These are phyloP conservation scores for Fusarium sublunatum DNA, from an alignment of 2,329 filamentous ascomycete species.

Conservation along the genomic window DNA sequence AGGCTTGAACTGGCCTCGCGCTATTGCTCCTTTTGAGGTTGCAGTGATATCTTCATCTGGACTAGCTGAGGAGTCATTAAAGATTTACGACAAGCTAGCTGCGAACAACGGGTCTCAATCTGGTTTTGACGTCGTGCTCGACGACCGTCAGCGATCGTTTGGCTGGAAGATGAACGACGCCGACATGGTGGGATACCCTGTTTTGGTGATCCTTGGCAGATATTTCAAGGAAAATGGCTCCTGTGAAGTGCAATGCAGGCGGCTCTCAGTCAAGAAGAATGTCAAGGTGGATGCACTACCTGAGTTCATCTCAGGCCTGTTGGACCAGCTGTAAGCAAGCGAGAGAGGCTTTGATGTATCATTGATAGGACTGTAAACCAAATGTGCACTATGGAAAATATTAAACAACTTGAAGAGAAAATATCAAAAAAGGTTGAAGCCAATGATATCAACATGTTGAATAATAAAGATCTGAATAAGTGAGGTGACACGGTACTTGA, in stretches of 20 bases:
- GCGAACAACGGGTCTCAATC: constrained; percentile 19
- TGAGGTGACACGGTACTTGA: neutral
- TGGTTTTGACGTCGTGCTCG: constrained; percentile 73
- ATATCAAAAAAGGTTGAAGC: neutral
- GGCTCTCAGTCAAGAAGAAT: constrained; percentile 70
- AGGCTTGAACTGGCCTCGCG: constrained; percentile 88
- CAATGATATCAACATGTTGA: neutral
- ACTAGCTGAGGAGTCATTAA: constrained; percentile 60
- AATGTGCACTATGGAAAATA: constrained; percentile 19
- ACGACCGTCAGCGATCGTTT: constrained; percentile 76
- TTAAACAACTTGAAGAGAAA: neutral
- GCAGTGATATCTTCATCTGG: constrained; percentile 69
- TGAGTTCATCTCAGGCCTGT: constrained; percentile 57
- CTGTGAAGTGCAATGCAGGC: constrained; percentile 85
- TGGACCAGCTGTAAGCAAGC: constrained; percentile 61
- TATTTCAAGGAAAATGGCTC: constrained; percentile 68
- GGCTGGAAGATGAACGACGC: constrained; percentile 92
- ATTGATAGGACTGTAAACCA: constrained; percentile 3
- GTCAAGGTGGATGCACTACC: constrained; percentile 61
- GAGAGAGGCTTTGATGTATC: neutral
- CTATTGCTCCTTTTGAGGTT: constrained; percentile 85
- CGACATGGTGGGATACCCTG: constrained; percentile 87
- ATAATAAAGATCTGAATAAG: neutral
- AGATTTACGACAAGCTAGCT: constrained; percentile 72
- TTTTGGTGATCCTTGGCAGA: constrained; percentile 82